These are phyloP conservation scores for Rubroboletus pulcherrimus DNA, from an alignment of 768 basidiomycete species.

Conservation along the genomic window DNA sequence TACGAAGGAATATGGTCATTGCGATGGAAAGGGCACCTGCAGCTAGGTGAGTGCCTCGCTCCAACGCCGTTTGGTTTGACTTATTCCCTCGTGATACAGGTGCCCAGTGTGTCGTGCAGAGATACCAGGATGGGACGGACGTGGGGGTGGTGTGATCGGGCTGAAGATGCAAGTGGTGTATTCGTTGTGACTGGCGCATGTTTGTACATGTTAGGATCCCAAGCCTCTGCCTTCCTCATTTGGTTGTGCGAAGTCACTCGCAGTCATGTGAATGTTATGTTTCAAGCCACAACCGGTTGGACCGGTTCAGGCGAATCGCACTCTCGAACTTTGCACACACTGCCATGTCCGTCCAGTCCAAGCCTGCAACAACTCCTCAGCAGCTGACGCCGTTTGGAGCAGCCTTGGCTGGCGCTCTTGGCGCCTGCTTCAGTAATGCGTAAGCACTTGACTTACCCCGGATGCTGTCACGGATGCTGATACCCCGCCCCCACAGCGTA, in stretches of 20 bases:
- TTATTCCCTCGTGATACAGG: slow-evolving; percentile 25
- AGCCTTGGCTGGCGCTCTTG: slow-evolving; percentile 89
- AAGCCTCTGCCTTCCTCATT: slow-evolving; percentile 3
- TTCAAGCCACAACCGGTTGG: not conserved
- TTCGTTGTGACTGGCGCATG: slow-evolving; percentile 16
- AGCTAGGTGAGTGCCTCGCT: slow-evolving; percentile 36
- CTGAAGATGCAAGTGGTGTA: slow-evolving; percentile 41
- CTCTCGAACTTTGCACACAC: not conserved
- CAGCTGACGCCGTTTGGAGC: slow-evolving; percentile 81
- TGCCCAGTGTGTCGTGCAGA: slow-evolving; percentile 70
- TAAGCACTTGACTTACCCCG: slow-evolving; percentile 39
- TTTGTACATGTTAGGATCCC: slow-evolving; percentile 24
- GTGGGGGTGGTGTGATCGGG: slow-evolving; percentile 64
- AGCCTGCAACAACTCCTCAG: slow-evolving; percentile 55
- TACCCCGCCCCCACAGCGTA: slow-evolving; percentile 44
- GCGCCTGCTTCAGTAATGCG: slow-evolving; percentile 92
- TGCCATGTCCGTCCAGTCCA: slow-evolving; percentile 37
- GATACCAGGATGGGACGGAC: slow-evolving; percentile 69
- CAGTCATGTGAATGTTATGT: slow-evolving; percentile 12
- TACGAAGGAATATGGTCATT: slow-evolving; percentile 42
- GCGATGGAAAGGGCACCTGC: slow-evolving; percentile 30
- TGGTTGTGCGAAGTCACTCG: not conserved
- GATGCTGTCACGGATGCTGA: slow-evolving; percentile 9
- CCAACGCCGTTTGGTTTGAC: not conserved
- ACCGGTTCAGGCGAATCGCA: not conserved